A percentile compares a stretch with the other conserved stretches of the same genome.
These are phyloP conservation scores for Fusarium lyarnte DNA, from an alignment of 2,329 filamentous ascomycete genomes.

Conservation along the genomic window DNA sequence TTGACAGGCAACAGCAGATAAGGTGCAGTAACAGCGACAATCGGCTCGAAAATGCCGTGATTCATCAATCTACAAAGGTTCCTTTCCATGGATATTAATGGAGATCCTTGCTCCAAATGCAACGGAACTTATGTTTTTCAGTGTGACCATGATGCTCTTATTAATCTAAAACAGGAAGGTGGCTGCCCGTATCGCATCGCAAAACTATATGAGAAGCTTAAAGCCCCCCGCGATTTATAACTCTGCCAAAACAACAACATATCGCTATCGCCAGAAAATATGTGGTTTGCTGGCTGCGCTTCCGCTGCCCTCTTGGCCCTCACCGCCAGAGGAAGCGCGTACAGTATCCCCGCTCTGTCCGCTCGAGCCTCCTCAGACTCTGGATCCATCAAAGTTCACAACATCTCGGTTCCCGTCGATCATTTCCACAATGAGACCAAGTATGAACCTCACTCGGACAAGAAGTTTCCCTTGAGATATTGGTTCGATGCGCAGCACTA, in stretches of 20 bases:
- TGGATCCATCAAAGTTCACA: conserved; percentile 25
- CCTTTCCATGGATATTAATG: not conserved
- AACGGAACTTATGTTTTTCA: conserved; percentile 25
- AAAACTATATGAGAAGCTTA: conserved; percentile 1
- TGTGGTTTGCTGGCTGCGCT: conserved; percentile 22
- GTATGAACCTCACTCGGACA: conserved; percentile 80
- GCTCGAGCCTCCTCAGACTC: not conserved
- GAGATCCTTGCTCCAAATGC: conserved; percentile 20
- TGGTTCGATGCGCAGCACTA: conserved; percentile 86
- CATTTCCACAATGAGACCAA: conserved; percentile 83
- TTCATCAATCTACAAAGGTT: conserved; percentile 15
- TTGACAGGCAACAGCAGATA: not conserved
- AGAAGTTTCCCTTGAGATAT: conserved; percentile 76
- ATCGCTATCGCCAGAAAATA: not conserved
- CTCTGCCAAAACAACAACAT: not conserved
- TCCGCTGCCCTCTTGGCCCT: conserved; percentile 3
- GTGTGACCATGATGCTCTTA: not conserved
- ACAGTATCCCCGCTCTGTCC: not conserved
- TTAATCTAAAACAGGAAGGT: conserved; percentile 26
- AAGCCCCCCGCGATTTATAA: not conserved
- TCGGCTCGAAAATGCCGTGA: not conserved
- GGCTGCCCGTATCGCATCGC: not conserved
- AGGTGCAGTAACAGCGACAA: not conserved
- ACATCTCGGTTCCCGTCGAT: conserved; percentile 68
- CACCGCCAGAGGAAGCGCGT: not conserved